Percentiles rank a stretch among this genome's conserved stretches.
These are phyloP conservation scores for Hyaloperonospora brassicae DNA, from an alignment of 352 stramenopile genomes.

Conservation along the genomic window DNA sequence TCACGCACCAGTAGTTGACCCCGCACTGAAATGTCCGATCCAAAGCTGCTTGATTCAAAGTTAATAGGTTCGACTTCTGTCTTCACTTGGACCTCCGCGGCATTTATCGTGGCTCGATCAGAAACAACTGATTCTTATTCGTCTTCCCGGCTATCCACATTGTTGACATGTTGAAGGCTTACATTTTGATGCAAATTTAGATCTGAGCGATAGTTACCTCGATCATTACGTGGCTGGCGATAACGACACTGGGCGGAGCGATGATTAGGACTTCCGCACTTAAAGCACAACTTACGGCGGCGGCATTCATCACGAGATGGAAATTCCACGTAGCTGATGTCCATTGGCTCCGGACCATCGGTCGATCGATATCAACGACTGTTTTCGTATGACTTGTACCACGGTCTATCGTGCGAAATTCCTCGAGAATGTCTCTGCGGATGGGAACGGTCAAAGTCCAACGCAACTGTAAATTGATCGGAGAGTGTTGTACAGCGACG, in stretches of 20 bases:
- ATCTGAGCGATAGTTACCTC: constrained; percentile 1
- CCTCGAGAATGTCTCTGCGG: not conserved
- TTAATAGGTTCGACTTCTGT: not conserved
- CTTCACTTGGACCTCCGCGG: constrained; percentile 1
- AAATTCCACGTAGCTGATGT: constrained; percentile 10
- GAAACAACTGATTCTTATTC: not conserved
- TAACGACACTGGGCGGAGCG: constrained; percentile 1
- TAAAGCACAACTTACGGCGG: constrained; percentile 4
- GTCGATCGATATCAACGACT: constrained; percentile 2
- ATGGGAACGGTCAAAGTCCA: not conserved
- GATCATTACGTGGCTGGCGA: constrained; percentile 1
- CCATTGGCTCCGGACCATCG: constrained; percentile 11
- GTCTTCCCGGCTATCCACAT: constrained; percentile 1
- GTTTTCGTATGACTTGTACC: constrained; percentile 12
- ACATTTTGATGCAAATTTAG: not conserved
- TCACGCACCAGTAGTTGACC: not conserved
- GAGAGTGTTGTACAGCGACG: not conserved
- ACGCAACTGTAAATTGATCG: not conserved
- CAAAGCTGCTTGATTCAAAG: not conserved
- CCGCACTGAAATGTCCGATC: not conserved
- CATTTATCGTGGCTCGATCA: not conserved
- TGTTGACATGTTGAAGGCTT: constrained; percentile 3
- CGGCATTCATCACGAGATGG: constrained; percentile 9
- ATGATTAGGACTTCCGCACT: too few relatives aligned
- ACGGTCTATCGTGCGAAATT: constrained; percentile 4